Base-by-base conservation (phyloP, 2,329 filamentous ascomycete species). In the Knufia petricola region DNA sequence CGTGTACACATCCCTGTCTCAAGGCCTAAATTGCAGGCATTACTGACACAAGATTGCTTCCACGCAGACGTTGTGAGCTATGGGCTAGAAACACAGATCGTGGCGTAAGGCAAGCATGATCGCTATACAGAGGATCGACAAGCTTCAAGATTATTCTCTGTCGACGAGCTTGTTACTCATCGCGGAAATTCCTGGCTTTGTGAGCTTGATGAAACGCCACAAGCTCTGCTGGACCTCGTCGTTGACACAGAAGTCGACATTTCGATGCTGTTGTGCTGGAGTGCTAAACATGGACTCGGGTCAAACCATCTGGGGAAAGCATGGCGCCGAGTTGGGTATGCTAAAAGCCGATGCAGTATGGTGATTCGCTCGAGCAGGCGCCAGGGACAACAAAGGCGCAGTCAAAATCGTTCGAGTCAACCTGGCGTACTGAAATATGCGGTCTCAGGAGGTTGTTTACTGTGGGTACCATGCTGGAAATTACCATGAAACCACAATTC, bases 401-500 rank as follows among this genome's bases (percentile, higher is more conserved):
- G 19, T 12, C 37, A 12, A 21, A 23, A 9, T 23, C 9, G 21
- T 17, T 21, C 9, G 15, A 36, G 32, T n/a, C 13, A 36, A 26
- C 31, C 37, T 17, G 42, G 42, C 42, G 42, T 46, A 17, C 28
- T 46, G 15, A 46, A 34, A 21, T 32, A 21, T 46, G 42, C 42
- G 21, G 19, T 15, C 30, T 37, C 20, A 24, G 19, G 15, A 34
- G 15, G 28, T 39, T 47, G 44, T 47, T 47, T 47, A 47, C 44
- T 6, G 20, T 38, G 32, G 44, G 20, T 10, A 10, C 32, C 34
- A 32, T 31, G 32, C 32, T 32, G 23, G 44, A 47, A 47, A 47
- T 47, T 47, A 38, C 32, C 32, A 30, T 38, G 44, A 30, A 47
- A 38, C 34, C 39, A 42, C 13, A 42, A 42, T 23, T 42, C 39